These are phyloP conservation scores for Saturnispora silvae DNA, from an alignment of 805 yeast species.

Conservation along the genomic window DNA sequence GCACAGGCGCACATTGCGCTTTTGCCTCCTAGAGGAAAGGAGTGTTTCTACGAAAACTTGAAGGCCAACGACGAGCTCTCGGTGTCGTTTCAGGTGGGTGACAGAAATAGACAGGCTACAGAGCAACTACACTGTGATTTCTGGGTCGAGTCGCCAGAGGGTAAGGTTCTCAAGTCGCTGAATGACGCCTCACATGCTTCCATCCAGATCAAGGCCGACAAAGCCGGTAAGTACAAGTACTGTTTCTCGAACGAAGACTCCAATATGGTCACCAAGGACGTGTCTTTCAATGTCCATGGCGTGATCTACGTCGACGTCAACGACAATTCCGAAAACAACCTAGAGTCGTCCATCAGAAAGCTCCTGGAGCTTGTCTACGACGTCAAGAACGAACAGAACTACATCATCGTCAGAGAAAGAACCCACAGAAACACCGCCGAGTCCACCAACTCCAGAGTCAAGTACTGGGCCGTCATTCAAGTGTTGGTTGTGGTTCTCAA, in stretches of 20 bases:
- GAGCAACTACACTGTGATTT: constrained; percentile 63
- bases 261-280: constrained; percentile 68
- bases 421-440: constrained; percentile 98
- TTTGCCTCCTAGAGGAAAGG: constrained; percentile 72
- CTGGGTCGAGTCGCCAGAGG: constrained; percentile 32
- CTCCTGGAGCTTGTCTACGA: constrained; percentile 69
- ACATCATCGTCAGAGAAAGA: constrained; percentile 91
- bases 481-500: constrained; percentile 74
- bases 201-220: constrained; percentile 51
- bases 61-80: constrained; percentile 79
- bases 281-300: constrained; percentile 91
- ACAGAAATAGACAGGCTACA: constrained; percentile 63
- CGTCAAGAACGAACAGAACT: constrained; percentile 85
- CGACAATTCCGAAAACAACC: constrained; percentile 53
- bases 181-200: constrained; percentile 72
- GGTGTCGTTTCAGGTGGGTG: constrained; percentile 87
- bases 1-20: constrained; percentile 64
- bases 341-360: constrained; percentile 75
- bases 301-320: constrained; percentile 75
- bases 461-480: constrained; percentile 96
- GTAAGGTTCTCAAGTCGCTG: constrained; percentile 40
- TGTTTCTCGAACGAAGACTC: constrained; percentile 87
- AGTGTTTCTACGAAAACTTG: constrained; percentile 80
- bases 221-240: constrained; percentile 68
- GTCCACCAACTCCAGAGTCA: constrained; percentile 90